Evolutionary conservation across 768 basidiomycete species (phyloP).

Genomic region (Termitomyces sp.): DNA sequence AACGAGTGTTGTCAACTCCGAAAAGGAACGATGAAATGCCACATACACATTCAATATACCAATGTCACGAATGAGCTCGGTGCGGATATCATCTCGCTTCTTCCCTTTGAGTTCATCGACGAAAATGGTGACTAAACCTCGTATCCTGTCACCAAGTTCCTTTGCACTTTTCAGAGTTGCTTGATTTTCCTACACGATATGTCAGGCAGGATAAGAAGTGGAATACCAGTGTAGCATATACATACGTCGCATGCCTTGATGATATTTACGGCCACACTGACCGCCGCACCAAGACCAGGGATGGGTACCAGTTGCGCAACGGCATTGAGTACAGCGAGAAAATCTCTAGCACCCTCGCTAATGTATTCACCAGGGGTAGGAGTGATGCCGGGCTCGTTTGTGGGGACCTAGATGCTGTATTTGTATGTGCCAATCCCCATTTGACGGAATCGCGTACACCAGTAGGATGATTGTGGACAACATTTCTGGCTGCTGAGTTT

Average conservation of each 20-base stretch:
- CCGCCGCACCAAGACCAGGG: constrained; percentile 3
- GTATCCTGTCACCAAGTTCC: constrained; percentile 6
- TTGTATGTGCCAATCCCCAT: too few relatives aligned
- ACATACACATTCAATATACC: too few relatives aligned
- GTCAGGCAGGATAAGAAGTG: too few relatives aligned
- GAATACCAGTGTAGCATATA: background rate
- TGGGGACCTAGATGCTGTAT: too few relatives aligned
- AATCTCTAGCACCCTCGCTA: constrained; percentile 2
- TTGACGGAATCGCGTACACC: too few relatives aligned
- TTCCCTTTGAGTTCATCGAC: constrained; percentile 11
- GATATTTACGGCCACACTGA: background rate
- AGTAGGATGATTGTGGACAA: background rate
- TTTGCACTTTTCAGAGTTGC: constrained; percentile 1
- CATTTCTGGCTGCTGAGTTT: background rate
- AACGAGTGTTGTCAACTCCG: too few relatives aligned
- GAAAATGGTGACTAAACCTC: constrained; percentile 1
- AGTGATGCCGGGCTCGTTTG: background rate
- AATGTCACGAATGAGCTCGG: too few relatives aligned
- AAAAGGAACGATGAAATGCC: too few relatives aligned
- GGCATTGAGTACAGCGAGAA: constrained; percentile 1
- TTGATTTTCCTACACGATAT: constrained; percentile 9
- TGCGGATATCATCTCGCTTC: background rate
- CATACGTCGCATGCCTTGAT: constrained; percentile 11
- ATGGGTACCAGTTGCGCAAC: constrained; percentile 8
- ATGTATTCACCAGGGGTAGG: constrained; percentile 7